These are phyloP conservation scores for Musa beccarii DNA, from an alignment of 176 grass and related monocot species.

Conservation along the genomic window DNA sequence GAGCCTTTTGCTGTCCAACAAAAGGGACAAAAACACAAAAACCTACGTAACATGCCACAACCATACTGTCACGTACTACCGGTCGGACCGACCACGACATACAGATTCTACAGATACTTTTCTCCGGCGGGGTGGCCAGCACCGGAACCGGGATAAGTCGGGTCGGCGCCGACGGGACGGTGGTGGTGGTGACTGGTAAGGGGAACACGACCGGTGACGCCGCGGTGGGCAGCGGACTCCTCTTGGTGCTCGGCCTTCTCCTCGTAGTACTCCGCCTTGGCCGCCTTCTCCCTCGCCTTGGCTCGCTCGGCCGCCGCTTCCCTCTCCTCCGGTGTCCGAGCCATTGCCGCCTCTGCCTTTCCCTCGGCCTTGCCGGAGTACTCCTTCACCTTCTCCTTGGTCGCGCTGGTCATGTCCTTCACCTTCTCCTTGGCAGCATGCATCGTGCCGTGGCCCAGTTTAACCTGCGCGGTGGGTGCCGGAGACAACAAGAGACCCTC, in stretches of 20 bases:
- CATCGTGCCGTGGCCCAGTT: slow-evolving; percentile 11
- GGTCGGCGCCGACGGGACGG: slow-evolving; percentile 2
- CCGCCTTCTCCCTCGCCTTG: slow-evolving; percentile 34
- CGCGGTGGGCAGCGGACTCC: slow-evolving; percentile 14
- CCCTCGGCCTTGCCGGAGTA: slow-evolving; percentile 30
- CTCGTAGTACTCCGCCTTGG: slow-evolving; percentile 42
- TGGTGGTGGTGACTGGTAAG: slow-evolving; percentile 21
- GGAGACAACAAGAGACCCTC: neutral
- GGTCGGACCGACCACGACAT: too few species aligned
- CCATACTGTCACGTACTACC: too few species aligned
- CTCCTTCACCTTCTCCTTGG: slow-evolving; percentile 51
- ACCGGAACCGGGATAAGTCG: slow-evolving; percentile 12
- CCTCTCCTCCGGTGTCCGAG: slow-evolving; percentile 34
- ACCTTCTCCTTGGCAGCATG: slow-evolving; percentile 40
- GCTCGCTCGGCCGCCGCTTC: slow-evolving; percentile 35
- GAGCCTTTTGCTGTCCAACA: too few species aligned
- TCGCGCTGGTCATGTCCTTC: slow-evolving; percentile 46
- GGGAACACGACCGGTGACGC: slow-evolving; percentile 33
- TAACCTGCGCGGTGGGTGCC: neutral
- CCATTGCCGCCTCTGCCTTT: slow-evolving; percentile 28
- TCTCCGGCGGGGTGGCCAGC: slow-evolving; percentile 1
- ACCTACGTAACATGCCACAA: too few species aligned
- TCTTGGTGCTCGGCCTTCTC: slow-evolving; percentile 53
- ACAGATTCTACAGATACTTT: neutral
- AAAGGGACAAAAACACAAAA: too few species aligned